A percentile compares a stretch with the other conserved stretches of the same genome.
These are phyloP conservation scores for Xylaria sp. DNA, from an alignment of 2,329 filamentous ascomycete species.

Conservation along the genomic window DNA sequence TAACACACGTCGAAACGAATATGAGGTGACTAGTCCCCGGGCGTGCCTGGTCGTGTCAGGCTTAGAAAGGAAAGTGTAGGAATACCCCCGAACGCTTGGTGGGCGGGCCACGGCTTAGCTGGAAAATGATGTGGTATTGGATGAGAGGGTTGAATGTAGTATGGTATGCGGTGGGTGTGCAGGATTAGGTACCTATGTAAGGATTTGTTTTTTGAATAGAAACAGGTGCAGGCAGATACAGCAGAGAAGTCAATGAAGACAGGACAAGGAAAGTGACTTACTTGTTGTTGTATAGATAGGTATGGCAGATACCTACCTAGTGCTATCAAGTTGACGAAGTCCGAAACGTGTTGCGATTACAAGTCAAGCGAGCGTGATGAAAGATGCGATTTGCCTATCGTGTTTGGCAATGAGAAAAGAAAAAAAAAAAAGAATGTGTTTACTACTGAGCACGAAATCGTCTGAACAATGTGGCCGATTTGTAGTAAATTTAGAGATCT, in stretches of 20 bases:
- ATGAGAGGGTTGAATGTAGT: not conserved
- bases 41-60: not conserved
- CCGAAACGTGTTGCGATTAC: not conserved
- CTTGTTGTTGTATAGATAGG: constrained; percentile 4
- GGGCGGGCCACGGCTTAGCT: not conserved
- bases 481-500: constrained; percentile 6
- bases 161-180: not conserved
- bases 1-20: not conserved
- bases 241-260: not conserved
- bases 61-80: not conserved
- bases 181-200: not conserved
- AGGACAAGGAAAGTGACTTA: constrained; percentile 21
- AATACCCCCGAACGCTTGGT: not conserved
- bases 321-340: not conserved
- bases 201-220: not conserved
- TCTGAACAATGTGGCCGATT: constrained; percentile 18
- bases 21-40: not conserved
- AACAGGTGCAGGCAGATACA: not conserved
- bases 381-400: constrained; percentile 5
- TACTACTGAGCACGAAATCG: constrained; percentile 18
- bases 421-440: constrained; percentile 20
- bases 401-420: not conserved
- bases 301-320: not conserved
- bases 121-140: not conserved
- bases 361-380: constrained; percentile 7